Base-by-base conservation (phyloP, 2,329 filamentous ascomycete genomes). In the Aureobasidium sp. region DNA sequence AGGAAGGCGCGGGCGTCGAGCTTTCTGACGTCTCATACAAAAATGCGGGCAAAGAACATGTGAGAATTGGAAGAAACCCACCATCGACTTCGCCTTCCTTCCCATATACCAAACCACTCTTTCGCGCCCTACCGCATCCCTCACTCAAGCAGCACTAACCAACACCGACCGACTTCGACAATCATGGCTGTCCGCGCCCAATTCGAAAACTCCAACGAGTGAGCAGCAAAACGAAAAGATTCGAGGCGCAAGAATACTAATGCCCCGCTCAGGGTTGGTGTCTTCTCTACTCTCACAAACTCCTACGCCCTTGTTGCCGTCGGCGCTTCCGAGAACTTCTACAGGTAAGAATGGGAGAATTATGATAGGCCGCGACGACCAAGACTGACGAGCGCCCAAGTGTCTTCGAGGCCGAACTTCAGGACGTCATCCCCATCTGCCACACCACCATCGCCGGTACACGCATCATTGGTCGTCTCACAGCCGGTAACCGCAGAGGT, bases 321-420 rank as follows among this genome's bases (percentile, higher is more conserved):
- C 68, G 94, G 94, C 73, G 92, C 90, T 70, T 96, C 91, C 72
- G 92, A 97, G 82, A 97, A 97, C 84, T 99, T 99, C 78, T 97
- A 97, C 86, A 92, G 85, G 85, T 88, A 75, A 65, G 76, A 37
- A 29, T 3, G 6, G 39, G 19, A 3, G 17, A 31, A 11, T 19
- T 4, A 19, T n/a, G 4, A 15, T 5, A 27, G 9, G 7, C n/a
- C 48, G 52, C n/a, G 44, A 17, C 33, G 15, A 49, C 5, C 7
- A n/a, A 62, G 35, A 15, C 59, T 53, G 39, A 58, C 47, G 17
- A 40, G 19, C 27, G 31, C 22, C 35, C 22, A 31, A 59, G 60
- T 81, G 85, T 97, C 75, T 97, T 99, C 79, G 94, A 99, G 82
- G 88, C 93, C 66, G 94, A 99, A 81, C 84, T 99, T 65, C 91